phyloP scores from a whole-genome alignment of 2,329 filamentous ascomycete species.

The Colletotrichum sp. region DNA sequence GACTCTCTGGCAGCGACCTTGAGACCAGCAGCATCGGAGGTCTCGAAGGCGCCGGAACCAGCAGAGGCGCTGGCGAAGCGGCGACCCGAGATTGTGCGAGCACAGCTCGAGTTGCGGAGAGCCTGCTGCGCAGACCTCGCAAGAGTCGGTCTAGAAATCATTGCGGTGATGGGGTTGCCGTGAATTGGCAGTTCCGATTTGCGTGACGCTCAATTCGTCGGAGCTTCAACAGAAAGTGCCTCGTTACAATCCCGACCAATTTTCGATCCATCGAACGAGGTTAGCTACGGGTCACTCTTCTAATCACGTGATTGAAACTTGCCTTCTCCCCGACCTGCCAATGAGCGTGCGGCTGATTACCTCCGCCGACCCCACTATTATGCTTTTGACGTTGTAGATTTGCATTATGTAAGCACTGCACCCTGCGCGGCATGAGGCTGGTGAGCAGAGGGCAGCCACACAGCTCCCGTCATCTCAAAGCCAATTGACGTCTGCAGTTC shows the following conservation, averaged over 20 bases:
- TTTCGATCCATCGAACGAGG: slow-evolving; percentile 24
- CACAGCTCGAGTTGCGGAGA: slow-evolving; percentile 62
- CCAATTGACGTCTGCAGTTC: background rate
- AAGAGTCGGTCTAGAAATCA: slow-evolving; percentile 68
- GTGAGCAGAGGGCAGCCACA: background rate
- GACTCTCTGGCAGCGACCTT: slow-evolving; percentile 93
- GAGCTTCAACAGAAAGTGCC: slow-evolving; percentile 25
- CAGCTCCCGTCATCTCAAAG: background rate
- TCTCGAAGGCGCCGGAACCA: slow-evolving; percentile 83
- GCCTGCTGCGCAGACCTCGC: slow-evolving; percentile 64
- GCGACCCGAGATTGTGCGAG: slow-evolving; percentile 55
- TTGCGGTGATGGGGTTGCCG: slow-evolving; percentile 63
- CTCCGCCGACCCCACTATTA: background rate
- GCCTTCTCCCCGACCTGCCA: slow-evolving; percentile 6
- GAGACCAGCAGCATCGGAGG: slow-evolving; percentile 83
- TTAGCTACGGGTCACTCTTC: slow-evolving; percentile 21
- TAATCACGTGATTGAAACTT: slow-evolving; percentile 1
- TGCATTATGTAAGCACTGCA: slow-evolving; percentile 5
- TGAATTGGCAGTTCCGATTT: slow-evolving; percentile 51
- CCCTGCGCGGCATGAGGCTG: background rate
- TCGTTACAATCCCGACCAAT: slow-evolving; percentile 24
- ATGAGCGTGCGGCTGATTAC: slow-evolving; percentile 19
- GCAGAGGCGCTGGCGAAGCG: slow-evolving; percentile 64
- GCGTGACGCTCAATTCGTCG: slow-evolving; percentile 24
- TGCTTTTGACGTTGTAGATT: background rate